These are phyloP conservation scores for Aciculosporium take DNA, from an alignment of 2,329 filamentous ascomycete genomes.

Conservation along the genomic window DNA sequence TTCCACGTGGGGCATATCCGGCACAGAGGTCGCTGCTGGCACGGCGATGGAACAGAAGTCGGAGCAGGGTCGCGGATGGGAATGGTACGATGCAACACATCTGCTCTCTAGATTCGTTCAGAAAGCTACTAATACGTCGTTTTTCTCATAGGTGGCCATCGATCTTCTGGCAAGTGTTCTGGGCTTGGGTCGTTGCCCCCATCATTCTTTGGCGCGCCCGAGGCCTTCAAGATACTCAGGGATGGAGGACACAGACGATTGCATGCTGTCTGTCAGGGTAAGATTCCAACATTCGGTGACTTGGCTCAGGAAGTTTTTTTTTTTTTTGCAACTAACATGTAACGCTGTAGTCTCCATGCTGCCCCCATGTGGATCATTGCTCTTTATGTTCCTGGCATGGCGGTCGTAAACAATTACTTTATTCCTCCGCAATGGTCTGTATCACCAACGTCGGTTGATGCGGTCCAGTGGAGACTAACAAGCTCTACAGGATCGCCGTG, in stretches of 20 bases:
- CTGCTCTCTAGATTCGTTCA: not conserved
- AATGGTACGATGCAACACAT: conserved; percentile 37
- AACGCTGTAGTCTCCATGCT: conserved; percentile 37
- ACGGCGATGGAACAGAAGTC: conserved; percentile 35
- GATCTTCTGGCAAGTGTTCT: conserved; percentile 49
- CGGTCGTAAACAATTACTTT: conserved; percentile 37
- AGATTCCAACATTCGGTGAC: no score
- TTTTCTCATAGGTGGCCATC: conserved; percentile 38
- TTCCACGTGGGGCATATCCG: conserved; percentile 41
- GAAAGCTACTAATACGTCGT: not conserved
- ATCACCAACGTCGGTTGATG: conserved; percentile 8
- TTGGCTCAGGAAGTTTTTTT: no score
- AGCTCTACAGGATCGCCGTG: conserved; percentile 33
- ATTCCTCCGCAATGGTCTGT: conserved; percentile 48
- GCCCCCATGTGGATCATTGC: conserved; percentile 55
- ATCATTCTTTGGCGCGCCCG: conserved; percentile 47
- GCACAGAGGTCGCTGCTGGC: conserved; percentile 42
- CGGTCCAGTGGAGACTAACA: not conserved
- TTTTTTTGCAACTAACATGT: not conserved
- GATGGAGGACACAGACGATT: conserved; percentile 51
- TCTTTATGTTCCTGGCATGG: conserved; percentile 36
- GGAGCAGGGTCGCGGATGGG: conserved; percentile 40
- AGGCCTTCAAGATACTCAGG: conserved; percentile 47
- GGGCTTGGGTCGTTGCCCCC: conserved; percentile 48
- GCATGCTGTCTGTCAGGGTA: conserved; percentile 32